phyloP scores from a whole-genome alignment of 768 basidiomycete genomes.

The Suillus tomentosus region DNA sequence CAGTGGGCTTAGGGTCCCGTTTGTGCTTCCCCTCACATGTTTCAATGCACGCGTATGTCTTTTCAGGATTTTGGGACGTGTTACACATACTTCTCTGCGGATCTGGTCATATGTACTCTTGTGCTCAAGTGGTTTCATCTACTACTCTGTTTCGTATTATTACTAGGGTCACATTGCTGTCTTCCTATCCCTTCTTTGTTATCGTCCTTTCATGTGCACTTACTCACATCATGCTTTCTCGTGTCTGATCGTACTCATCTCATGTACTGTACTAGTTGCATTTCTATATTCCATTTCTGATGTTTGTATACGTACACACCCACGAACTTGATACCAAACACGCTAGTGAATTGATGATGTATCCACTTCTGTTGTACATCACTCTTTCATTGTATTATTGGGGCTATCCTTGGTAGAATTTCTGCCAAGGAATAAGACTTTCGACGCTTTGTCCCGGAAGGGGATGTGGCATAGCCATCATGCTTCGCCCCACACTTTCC shows the following conservation, averaged over 20 bases:
- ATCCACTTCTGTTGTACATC: neutral
- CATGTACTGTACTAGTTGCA: slow-evolving; percentile 10
- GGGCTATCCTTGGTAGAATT: neutral
- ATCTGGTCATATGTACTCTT: neutral
- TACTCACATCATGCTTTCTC: neutral
- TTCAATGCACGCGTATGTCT: neutral
- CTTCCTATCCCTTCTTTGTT: neutral
- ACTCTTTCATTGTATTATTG: neutral
- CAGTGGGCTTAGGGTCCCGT: slow-evolving; percentile 35
- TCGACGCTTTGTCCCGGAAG: neutral
- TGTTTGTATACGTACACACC: slow-evolving; percentile 4
- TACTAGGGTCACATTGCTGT: neutral
- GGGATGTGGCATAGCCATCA: neutral
- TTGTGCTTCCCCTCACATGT: neutral
- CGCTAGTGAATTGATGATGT: slow-evolving; percentile 8
- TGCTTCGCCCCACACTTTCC: neutral
- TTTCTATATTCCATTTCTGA: slow-evolving; percentile 3
- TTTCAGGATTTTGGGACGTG: neutral
- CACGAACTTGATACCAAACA: slow-evolving; percentile 8
- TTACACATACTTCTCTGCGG: neutral
- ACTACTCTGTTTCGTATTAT: neutral
- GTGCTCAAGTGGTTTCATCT: neutral
- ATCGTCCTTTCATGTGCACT: neutral
- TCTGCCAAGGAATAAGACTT: neutral
- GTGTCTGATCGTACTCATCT: neutral